Evolutionary conservation across 306 rosid genomes (phyloP).

Genomic region (Cucumis melo): DNA sequence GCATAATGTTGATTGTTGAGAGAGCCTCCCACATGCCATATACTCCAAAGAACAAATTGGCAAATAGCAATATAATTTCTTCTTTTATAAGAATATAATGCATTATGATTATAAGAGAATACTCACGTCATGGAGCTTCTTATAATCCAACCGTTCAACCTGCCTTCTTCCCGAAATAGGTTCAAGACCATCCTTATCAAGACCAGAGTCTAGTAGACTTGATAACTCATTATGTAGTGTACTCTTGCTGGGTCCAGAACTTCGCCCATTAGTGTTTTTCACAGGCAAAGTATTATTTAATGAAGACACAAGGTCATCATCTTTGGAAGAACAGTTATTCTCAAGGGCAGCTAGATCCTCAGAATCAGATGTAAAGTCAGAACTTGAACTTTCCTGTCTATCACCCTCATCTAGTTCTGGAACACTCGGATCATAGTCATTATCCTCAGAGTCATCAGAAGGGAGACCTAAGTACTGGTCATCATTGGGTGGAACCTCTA

Average conservation of each 20-base stretch:
- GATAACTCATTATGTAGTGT: slow-evolving; percentile 42
- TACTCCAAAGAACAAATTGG: slow-evolving; percentile 7
- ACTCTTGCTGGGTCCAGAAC: slow-evolving; percentile 28
- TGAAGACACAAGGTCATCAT: slow-evolving; percentile 19
- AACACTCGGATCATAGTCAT: slow-evolving; percentile 57
- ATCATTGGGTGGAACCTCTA: slow-evolving; percentile 33
- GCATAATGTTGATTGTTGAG: neutral
- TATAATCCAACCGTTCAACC: slow-evolving; percentile 82
- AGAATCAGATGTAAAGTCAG: slow-evolving; percentile 87
- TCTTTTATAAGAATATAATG: neutral
- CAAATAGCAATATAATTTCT: neutral
- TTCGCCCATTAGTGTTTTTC: slow-evolving; percentile 26
- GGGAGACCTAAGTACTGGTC: slow-evolving; percentile 63
- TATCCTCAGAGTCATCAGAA: slow-evolving; percentile 87
- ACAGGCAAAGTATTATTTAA: slow-evolving; percentile 7
- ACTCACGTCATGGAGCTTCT: slow-evolving; percentile 94
- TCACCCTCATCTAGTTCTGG: slow-evolving; percentile 23
- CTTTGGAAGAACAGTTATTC: slow-evolving; percentile 19
- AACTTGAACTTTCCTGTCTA: slow-evolving; percentile 54
- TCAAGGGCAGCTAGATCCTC: slow-evolving; percentile 76
- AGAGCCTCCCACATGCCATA: neutral
- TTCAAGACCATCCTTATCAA: slow-evolving; percentile 33
- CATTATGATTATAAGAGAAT: slow-evolving; percentile 13
- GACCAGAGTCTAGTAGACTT: slow-evolving; percentile 35
- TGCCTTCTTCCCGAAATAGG: slow-evolving; percentile 45